A percentile compares a stretch with the other conserved stretches of the same genome.
These are phyloP conservation scores for Chlorella variabilis DNA, from an alignment of 163 green algal genomes.

Conservation along the genomic window DNA sequence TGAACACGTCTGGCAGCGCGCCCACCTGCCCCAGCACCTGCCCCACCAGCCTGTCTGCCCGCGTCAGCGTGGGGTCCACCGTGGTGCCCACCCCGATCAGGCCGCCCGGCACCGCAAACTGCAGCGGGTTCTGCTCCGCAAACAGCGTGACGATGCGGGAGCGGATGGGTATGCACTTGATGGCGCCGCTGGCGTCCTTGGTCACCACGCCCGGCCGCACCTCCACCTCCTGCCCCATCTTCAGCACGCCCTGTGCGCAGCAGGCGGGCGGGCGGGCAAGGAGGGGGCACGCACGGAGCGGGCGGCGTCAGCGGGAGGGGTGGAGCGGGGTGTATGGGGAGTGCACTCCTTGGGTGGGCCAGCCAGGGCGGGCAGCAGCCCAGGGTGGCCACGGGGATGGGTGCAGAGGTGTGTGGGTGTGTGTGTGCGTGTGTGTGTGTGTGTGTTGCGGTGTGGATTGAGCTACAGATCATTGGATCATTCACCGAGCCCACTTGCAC, in stretches of 20 bases:
- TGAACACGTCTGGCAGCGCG: conserved; percentile 95
- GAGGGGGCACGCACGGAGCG: too few species aligned
- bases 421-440: not conserved
- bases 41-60: conserved; percentile 95
- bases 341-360: not conserved
- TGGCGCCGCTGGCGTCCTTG: conserved; percentile 92
- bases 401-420: not conserved
- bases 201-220: conserved; percentile 96
- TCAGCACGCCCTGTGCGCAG: conserved; percentile 89
- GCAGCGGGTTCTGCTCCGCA: conserved; percentile 95
- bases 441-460: conserved; percentile 51
- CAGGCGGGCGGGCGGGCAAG: not conserved
- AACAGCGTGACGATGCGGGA: conserved; percentile 96
- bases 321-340: not conserved
- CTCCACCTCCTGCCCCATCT: conserved; percentile 96
- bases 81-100: conserved; percentile 99
- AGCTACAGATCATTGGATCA: conserved; percentile 40
- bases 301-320: not conserved
- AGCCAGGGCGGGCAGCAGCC: not conserved
- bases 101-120: conserved; percentile 98
- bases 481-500: conserved; percentile 43
- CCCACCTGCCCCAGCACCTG: conserved; percentile 95
- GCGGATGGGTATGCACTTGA: conserved; percentile 96
- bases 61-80: conserved; percentile 97
- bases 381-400: not conserved